Conservation (phyloP, 345 rosid species). For the Microcos paniculata region DNA sequence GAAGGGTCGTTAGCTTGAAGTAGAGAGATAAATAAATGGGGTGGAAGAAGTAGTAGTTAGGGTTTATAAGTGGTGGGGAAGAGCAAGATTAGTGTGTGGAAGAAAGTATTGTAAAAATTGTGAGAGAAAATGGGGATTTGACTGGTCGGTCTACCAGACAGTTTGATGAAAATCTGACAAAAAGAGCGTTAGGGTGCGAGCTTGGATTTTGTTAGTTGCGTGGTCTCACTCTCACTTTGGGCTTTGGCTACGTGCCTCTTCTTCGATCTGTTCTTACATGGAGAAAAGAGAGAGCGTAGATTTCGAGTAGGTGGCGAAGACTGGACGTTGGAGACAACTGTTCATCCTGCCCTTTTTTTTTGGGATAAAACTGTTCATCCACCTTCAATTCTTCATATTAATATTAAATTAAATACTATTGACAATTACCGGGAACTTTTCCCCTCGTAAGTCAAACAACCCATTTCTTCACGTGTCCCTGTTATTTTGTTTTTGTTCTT, state of each 20-base stretch:
- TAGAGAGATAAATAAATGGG: not conserved
- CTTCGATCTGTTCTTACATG: too few species aligned
- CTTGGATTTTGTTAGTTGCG: conserved; percentile 9
- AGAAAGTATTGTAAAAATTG: too few species aligned
- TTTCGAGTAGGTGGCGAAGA: conserved; percentile 20
- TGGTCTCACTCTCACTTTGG: not conserved
- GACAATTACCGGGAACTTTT: too few species aligned
- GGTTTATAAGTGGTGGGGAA: not conserved
- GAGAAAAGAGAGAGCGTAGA: not conserved
- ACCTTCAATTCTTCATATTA: too few species aligned
- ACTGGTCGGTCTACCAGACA: conserved; percentile 95
- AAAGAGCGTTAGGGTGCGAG: not conserved
- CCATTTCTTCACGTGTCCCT: not conserved
- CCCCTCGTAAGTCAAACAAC: not conserved
- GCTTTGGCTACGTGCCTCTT: not conserved
- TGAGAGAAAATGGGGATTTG: conserved; percentile 34
- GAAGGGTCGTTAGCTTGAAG: conserved; percentile 46
- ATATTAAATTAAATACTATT: too few species aligned
- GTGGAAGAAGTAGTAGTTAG: not conserved
- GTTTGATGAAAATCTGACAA: conserved; percentile 15
- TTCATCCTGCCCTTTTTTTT: not conserved
- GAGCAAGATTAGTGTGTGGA: not conserved
- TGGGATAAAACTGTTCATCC: too few species aligned
- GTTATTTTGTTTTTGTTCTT: not conserved
- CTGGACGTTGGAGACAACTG: conserved; percentile 25